Conservation (phyloP, 352 stramenopile genomes). For the Globisporangium yorkense region DNA sequence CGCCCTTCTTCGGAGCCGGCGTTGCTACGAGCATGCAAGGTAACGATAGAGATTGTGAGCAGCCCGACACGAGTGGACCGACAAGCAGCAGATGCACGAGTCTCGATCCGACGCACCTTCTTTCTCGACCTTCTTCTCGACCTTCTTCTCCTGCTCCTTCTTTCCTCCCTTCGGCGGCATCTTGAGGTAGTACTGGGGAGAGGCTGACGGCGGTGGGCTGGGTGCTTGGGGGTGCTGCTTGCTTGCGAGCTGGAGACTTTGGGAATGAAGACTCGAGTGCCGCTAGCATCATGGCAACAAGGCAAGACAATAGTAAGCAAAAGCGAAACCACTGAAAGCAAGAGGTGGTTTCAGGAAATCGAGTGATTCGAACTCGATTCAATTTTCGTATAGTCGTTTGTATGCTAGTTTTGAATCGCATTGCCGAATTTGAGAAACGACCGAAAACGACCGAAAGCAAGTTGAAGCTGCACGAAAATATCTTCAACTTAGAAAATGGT, state of each 20-base stretch:
- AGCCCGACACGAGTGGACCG: not conserved
- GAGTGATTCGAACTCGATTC: too few relatives aligned
- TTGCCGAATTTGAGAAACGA: too few relatives aligned
- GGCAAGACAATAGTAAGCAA: not conserved
- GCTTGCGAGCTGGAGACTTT: not conserved
- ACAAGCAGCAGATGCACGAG: not conserved
- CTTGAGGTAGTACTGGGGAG: not conserved
- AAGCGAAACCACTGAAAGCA: not conserved
- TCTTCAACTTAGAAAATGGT: too few relatives aligned
- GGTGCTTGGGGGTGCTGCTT: not conserved
- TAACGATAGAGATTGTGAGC: not conserved
- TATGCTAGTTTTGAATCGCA: too few relatives aligned
- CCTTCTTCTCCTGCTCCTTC: conserved; percentile 20
- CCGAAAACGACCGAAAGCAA: too few relatives aligned
- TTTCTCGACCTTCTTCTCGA: conserved; percentile 22
- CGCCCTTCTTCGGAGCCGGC: conserved; percentile 24
- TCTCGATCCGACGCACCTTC: conserved; percentile 8
- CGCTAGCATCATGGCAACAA: too few relatives aligned
- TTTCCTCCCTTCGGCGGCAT: conserved; percentile 15
- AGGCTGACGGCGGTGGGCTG: too few relatives aligned
- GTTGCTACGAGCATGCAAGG: not conserved
- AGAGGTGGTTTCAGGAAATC: too few relatives aligned
- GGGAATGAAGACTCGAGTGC: not conserved
- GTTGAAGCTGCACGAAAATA: too few relatives aligned
- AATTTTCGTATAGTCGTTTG: too few relatives aligned